These are phyloP conservation scores for Mucor piriformis DNA, from an alignment of 371 early-diverging fungal genomes.

Conservation along the genomic window DNA sequence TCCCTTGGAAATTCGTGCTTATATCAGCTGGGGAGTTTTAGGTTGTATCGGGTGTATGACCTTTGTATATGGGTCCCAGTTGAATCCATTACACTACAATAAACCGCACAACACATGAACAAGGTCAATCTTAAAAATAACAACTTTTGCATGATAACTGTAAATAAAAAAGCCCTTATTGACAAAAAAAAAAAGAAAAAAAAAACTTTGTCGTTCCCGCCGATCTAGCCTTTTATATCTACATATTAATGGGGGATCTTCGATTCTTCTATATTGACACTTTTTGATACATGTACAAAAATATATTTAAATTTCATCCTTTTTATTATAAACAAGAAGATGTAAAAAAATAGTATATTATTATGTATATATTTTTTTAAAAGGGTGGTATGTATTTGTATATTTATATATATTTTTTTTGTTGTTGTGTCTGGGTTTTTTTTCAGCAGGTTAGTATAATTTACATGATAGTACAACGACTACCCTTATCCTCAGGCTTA, in stretches of 20 bases:
- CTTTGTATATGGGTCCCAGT: slow-evolving; percentile 11
- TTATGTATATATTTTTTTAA: slow-evolving; percentile 7
- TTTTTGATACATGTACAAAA: not conserved
- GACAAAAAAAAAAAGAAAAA: too few relatives aligned
- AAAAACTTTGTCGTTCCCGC: too few relatives aligned
- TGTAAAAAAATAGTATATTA: not conserved
- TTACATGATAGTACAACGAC: slow-evolving; percentile 34
- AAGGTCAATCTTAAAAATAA: too few relatives aligned
- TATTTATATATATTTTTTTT: slow-evolving; percentile 12
- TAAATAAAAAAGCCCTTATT: too few relatives aligned
- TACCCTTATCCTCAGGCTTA: slow-evolving; percentile 18
- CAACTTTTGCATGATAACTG: too few relatives aligned
- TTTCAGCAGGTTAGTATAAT: not conserved
- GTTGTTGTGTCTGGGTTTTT: not conserved
- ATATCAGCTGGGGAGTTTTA: slow-evolving; percentile 21
- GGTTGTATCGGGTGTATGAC: slow-evolving; percentile 17
- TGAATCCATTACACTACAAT: slow-evolving; percentile 9
- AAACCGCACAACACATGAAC: slow-evolving; percentile 2
- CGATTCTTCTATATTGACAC: too few relatives aligned
- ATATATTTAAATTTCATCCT: not conserved
- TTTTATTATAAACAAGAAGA: not conserved
- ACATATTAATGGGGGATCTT: too few relatives aligned
- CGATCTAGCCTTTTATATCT: too few relatives aligned
- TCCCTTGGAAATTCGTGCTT: slow-evolving; percentile 18
- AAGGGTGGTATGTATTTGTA: slow-evolving; percentile 8